Evolutionary conservation across 2,329 filamentous ascomycete species (phyloP).

Genomic region (Orbilia brochopaga): DNA sequence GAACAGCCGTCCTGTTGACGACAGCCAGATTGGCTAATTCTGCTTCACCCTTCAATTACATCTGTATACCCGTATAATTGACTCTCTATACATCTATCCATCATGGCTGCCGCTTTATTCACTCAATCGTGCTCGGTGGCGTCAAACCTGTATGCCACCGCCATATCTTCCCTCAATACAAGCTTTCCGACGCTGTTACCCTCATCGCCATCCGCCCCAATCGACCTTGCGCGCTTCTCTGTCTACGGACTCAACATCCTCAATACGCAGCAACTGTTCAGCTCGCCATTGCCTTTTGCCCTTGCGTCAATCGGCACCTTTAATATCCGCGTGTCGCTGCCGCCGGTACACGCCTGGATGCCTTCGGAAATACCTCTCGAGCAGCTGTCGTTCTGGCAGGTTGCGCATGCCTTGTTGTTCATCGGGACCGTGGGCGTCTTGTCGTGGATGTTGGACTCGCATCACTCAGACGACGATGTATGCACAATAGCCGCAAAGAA

Average conservation of each 20-base stretch:
- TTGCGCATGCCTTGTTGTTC: slow-evolving; percentile 34
- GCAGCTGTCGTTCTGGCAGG: slow-evolving; percentile 42
- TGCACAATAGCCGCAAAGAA: background rate
- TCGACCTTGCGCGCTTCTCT: slow-evolving; percentile 29
- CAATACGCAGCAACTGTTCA: slow-evolving; percentile 8
- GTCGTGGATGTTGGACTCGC: slow-evolving; percentile 46
- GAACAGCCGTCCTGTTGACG: slow-evolving; percentile 5
- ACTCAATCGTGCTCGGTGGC: slow-evolving; percentile 33
- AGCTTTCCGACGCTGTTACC: slow-evolving; percentile 37
- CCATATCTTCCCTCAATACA: slow-evolving; percentile 37
- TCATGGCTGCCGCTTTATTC: slow-evolving; percentile 37
- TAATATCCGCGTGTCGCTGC: background rate
- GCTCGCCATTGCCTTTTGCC: slow-evolving; percentile 26
- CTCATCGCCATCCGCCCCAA: slow-evolving; percentile 17
- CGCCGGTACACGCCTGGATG: too few species aligned
- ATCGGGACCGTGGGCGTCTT: slow-evolving; percentile 33
- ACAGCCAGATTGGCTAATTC: too few species aligned
- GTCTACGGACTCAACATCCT: slow-evolving; percentile 34
- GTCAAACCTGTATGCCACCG: slow-evolving; percentile 37
- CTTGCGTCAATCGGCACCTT: slow-evolving; percentile 23
- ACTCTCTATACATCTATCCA: slow-evolving; percentile 1
- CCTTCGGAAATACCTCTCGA: slow-evolving; percentile 13
- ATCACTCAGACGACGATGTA: slow-evolving; percentile 32
- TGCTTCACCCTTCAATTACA: background rate
- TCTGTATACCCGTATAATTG: background rate